Conservation (phyloP, 192 early-diverging fungal genomes). For the Podila minutissima region DNA sequence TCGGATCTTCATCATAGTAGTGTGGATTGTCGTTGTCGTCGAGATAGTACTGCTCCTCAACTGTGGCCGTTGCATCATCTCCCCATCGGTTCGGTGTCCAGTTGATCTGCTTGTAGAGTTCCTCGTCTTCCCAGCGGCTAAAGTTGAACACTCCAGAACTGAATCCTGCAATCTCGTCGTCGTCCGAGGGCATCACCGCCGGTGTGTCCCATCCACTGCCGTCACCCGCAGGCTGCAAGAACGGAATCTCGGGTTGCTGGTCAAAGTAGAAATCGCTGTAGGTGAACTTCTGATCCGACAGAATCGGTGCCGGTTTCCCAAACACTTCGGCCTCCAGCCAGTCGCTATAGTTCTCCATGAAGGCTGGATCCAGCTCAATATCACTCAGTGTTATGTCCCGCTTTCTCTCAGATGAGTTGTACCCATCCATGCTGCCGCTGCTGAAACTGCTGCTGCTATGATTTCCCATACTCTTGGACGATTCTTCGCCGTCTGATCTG, state of each 20-base stretch:
- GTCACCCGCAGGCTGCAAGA: conserved; percentile 20
- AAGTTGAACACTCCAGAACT: conserved; percentile 21
- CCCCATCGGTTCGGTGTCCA: conserved; percentile 45
- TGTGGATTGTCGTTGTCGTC: conserved; percentile 15
- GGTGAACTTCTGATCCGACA: conserved; percentile 28
- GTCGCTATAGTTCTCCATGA: conserved; percentile 71
- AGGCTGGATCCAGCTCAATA: conserved; percentile 66
- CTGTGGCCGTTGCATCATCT: conserved; percentile 14
- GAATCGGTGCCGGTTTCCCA: conserved; percentile 18
- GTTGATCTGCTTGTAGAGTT: conserved; percentile 47
- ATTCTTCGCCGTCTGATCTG: conserved; percentile 40
- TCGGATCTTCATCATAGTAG: background rate
- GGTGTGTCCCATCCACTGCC: conserved; percentile 57
- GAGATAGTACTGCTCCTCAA: conserved; percentile 42
- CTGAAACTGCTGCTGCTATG: conserved; percentile 11
- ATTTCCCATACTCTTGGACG: conserved; percentile 34
- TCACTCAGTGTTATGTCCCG: conserved; percentile 49
- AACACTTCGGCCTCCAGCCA: conserved; percentile 72
- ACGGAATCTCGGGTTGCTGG: conserved; percentile 12
- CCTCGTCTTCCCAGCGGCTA: conserved; percentile 40
- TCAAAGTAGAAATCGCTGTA: conserved; percentile 57
- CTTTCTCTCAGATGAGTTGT: conserved; percentile 7
- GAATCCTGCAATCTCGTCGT: conserved; percentile 13
- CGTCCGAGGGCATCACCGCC: conserved; percentile 38
- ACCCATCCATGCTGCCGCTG: conserved; percentile 4